Evolutionary conservation across 2,329 filamentous ascomycete genomes (phyloP).

Genomic region (Diplodia corticola): DNA sequence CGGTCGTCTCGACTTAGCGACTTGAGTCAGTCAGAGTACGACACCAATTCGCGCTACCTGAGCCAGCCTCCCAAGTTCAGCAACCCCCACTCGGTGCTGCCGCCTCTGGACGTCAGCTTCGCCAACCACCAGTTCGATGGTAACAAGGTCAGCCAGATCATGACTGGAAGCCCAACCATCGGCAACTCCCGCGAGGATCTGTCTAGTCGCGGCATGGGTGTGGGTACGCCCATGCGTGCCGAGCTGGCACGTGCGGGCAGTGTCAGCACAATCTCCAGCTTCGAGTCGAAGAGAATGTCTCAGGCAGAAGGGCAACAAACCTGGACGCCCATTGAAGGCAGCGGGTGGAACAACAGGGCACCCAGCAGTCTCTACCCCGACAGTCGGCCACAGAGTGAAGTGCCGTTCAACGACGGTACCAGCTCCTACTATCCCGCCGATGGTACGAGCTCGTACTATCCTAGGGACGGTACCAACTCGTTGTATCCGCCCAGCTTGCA

Average conservation of each 20-base stretch:
- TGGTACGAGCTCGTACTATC: conserved; percentile 54
- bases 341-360: conserved; percentile 33
- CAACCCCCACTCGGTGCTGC: conserved; percentile 65
- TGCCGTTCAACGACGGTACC: conserved; percentile 57
- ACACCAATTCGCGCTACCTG: conserved; percentile 58
- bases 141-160: conserved; percentile 65
- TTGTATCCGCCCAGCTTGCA: conserved; percentile 25
- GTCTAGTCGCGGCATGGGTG: conserved; percentile 30
- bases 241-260: conserved; percentile 40
- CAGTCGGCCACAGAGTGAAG: conserved; percentile 47
- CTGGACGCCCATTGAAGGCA: conserved; percentile 39
- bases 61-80: conserved; percentile 47
- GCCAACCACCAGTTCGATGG: conserved; percentile 51
- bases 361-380: conserved; percentile 48
- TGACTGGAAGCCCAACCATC: conserved; percentile 69
- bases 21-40: conserved; percentile 45
- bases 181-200: conserved; percentile 55
- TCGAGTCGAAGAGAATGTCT: conserved; percentile 27
- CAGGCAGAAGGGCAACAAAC: conserved; percentile 35
- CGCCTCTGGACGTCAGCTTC: conserved; percentile 63
- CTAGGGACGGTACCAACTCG: conserved; percentile 46
- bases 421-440: conserved; percentile 51
- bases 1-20: conserved; percentile 43
- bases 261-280: conserved; percentile 36
- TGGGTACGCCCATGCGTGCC: conserved; percentile 37